A percentile compares a stretch with the other conserved stretches of the same genome.
These are phyloP conservation scores for Coemansia sp. DNA, from an alignment of 192 early-diverging fungal genomes.

Conservation along the genomic window DNA sequence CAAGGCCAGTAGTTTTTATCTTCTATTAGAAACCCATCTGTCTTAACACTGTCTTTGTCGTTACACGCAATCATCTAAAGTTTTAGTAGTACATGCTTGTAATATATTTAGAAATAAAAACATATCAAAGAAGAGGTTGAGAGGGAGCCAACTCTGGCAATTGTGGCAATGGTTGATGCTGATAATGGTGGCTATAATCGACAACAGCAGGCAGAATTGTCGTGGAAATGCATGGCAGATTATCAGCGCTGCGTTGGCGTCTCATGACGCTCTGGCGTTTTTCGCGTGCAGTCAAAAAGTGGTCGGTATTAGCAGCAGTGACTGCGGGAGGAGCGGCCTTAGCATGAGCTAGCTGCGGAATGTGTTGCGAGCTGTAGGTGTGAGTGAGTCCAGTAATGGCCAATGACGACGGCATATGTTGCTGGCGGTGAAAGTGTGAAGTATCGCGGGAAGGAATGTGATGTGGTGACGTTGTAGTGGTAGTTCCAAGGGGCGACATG, in stretches of 20 bases:
- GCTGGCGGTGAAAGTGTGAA: conserved; percentile 7
- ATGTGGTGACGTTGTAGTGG: neutral
- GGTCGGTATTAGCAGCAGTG: neutral
- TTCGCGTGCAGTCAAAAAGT: conserved; percentile 36
- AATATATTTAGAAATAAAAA: neutral
- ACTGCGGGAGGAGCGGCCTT: neutral
- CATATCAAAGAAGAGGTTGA: conserved; percentile 1
- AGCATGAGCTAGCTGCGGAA: neutral
- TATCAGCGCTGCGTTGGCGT: conserved; percentile 45
- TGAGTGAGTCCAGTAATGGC: neutral
- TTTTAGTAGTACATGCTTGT: neutral
- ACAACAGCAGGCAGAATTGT: neutral
- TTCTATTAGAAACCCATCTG: too few relatives aligned
- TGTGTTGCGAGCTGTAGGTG: neutral
- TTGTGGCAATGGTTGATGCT: conserved; percentile 28
- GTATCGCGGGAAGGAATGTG: neutral
- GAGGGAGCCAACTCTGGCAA: neutral
- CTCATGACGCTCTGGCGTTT: conserved; percentile 34
- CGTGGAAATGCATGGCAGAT: conserved; percentile 6
- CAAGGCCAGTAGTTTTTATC: too few relatives aligned
- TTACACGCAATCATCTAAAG: neutral
- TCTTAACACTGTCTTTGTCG: too few relatives aligned
- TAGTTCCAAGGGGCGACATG: neutral
- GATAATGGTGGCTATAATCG: conserved; percentile 20
- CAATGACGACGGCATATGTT: conserved; percentile 17